Evolutionary conservation across 495 filamentous ascomycete species (phyloP).

Genomic region (Evansstolkia leycettana): DNA sequence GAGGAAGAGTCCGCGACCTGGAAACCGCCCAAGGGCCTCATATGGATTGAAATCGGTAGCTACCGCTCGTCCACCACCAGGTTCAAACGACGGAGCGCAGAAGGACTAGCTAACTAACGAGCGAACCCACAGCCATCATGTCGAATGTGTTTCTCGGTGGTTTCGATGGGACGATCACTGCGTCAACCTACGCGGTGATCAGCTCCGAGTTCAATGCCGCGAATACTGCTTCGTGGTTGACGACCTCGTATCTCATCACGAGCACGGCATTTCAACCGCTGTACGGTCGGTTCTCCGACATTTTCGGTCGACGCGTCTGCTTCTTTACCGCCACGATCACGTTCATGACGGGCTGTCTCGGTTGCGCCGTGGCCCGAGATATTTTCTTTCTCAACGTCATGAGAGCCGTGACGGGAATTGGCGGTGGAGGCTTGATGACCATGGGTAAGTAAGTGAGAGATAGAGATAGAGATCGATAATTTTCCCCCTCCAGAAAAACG

Average conservation of each 20-base stretch:
- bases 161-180: conserved; percentile 56
- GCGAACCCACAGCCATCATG: conserved; percentile 38
- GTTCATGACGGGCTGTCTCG: conserved; percentile 32
- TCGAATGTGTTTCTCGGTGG: conserved; percentile 54
- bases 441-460: conserved; percentile 36
- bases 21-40: conserved; percentile 28
- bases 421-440: conserved; percentile 48
- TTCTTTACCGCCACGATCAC: conserved; percentile 31
- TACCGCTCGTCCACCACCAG: neutral
- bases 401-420: conserved; percentile 60
- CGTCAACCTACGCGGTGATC: conserved; percentile 53
- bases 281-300: conserved; percentile 32
- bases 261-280: conserved; percentile 49
- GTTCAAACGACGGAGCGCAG: no score
- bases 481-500: no score
- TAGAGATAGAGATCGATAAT: no score
- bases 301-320: conserved; percentile 30
- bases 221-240: conserved; percentile 50
- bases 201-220: conserved; percentile 58
- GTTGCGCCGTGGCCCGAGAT: conserved; percentile 35
- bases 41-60: conserved; percentile 34
- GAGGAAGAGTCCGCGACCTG: conserved; percentile 13
- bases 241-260: conserved; percentile 52
- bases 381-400: conserved; percentile 64
- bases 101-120: neutral